Evolutionary conservation across 2,329 filamentous ascomycete species (phyloP), one percentile per base, ranked within the genome.

Genomic region (Colletotrichum lentis): DNA sequence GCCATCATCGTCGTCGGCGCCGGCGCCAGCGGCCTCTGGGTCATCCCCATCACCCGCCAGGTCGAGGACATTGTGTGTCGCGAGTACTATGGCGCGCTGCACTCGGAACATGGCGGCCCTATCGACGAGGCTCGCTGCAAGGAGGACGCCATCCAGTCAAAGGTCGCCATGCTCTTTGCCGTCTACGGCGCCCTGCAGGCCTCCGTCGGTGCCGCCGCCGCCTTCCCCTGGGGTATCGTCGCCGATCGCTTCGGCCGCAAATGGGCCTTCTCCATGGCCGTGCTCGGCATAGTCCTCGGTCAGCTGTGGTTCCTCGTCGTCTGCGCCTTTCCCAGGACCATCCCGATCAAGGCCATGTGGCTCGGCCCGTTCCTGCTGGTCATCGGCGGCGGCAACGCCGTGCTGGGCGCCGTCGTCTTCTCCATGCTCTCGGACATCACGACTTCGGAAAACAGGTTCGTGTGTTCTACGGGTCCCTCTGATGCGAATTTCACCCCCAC

Each of bases 21-120:
- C 2, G 71, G 73, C 39, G 72, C 76, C 2, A 73, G 71, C n/a
- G 74, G 73, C 3, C 73, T 81, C 31, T 74, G 73, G 62, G 70
- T 64, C 10, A 76, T 81, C 31, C 76, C 79, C 18, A 69, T 71
- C 47, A 74, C 77, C 7, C 74, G 79, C 50, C 73, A 79, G 35
- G 76, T 75, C 47, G 80, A 81, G 67, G 77, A 81, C 70, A 77
- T 80, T 41, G 70, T 80, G 22, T 82, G 80, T 70, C 78, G 76
- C 61, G 64, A 73, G 49, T 76, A 79, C 60, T 80, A 80, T 62
- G 76, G 74, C 58, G 71, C 74, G n/a, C 52, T 69, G 18, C 44
- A 72, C 12, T 64, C 55, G 5, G 72, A 62, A 16, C 70, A 71
- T 50, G 73, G n/a, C 52, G 35, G 14, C 12, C 52, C 76, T 2